phyloP scores from a whole-genome alignment of 179 eudicot genomes.

The Spinacia oleracea region DNA sequence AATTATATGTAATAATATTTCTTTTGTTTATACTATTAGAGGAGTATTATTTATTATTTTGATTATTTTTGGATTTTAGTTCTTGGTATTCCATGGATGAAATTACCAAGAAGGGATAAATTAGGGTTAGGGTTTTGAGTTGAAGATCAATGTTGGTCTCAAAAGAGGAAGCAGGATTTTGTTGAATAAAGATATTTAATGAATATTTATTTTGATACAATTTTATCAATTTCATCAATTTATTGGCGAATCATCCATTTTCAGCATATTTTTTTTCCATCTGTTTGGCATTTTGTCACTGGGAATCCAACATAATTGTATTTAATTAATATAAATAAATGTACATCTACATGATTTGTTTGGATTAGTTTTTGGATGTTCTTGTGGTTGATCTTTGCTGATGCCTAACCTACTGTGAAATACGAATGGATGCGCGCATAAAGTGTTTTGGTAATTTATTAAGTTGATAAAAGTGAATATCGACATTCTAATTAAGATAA shows the following conservation, averaged over 20 bases:
- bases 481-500: too few species aligned
- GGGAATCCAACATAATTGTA: not conserved
- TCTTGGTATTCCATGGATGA: slow-evolving; percentile 6
- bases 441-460: too few species aligned
- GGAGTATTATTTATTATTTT: slow-evolving; percentile 12
- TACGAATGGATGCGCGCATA: too few species aligned
- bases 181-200: slow-evolving; percentile 29
- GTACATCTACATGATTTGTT: not conserved
- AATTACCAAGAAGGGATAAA: not conserved
- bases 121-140: slow-evolving; percentile 35
- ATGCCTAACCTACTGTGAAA: not conserved
- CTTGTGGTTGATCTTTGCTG: not conserved
- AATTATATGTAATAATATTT: not conserved
- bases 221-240: not conserved
- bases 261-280: not conserved
- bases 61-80: not conserved
- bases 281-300: not conserved
- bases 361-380: not conserved
- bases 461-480: too few species aligned
- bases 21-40: slow-evolving; percentile 15
- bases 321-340: not conserved
- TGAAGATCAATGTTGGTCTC: slow-evolving; percentile 18
- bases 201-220: slow-evolving; percentile 7
- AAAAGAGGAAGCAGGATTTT: slow-evolving; percentile 21
- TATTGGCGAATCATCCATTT: not conserved